Evolutionary conservation across 73 alveolate genomes (phyloP).

Genomic region (Tetrahymena malaccensis): DNA sequence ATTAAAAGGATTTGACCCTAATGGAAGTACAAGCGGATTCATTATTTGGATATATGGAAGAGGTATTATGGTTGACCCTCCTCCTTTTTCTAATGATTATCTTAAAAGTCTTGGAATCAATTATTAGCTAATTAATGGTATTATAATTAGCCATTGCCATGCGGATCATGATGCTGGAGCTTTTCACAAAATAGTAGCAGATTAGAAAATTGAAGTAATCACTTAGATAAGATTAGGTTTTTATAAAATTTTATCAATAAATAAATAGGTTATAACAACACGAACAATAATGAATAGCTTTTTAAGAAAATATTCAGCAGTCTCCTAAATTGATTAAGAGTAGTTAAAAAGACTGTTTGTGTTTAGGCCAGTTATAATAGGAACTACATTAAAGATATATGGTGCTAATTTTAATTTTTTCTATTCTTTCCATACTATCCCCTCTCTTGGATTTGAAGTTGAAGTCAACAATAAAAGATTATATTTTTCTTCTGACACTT

Average conservation of each 20-base stretch:
- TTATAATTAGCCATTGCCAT: conserved; percentile 20
- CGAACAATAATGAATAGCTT: conserved; percentile 12
- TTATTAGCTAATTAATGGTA: background rate
- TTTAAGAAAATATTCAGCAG: conserved; percentile 26
- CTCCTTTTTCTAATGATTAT: conserved; percentile 14
- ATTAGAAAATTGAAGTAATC: background rate
- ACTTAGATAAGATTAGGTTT: background rate
- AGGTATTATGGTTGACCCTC: conserved; percentile 36
- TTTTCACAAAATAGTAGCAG: conserved; percentile 14
- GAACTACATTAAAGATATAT: conserved; percentile 12
- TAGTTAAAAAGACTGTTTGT: conserved; percentile 10
- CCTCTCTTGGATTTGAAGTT: conserved; percentile 16
- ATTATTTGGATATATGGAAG: conserved; percentile 26
- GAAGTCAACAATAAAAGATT: background rate
- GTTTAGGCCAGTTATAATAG: conserved; percentile 12
- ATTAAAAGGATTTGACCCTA: conserved; percentile 26
- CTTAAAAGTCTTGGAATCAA: conserved; percentile 8
- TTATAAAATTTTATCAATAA: background rate
- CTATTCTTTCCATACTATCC: conserved; percentile 24
- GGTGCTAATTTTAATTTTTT: conserved; percentile 21
- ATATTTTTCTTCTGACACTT: conserved; percentile 25
- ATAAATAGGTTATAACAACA: conserved; percentile 1
- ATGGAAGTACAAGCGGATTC: conserved; percentile 18
- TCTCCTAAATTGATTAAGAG: background rate
- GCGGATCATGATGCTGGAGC: conserved; percentile 48